Base-by-base conservation (phyloP, 2,329 filamentous ascomycete species). In the Alternaria arborescens region DNA sequence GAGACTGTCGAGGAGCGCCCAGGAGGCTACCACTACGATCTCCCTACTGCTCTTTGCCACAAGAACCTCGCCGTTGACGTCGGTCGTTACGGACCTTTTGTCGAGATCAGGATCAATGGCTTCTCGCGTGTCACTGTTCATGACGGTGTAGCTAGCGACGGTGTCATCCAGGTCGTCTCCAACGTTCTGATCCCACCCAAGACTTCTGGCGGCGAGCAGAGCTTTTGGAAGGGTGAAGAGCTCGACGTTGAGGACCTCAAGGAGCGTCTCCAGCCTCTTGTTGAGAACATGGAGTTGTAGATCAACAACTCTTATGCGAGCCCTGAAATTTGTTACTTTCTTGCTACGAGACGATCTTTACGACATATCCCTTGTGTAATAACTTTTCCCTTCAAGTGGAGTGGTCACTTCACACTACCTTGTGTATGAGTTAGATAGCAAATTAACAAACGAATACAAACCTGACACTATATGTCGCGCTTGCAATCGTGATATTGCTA, bases 151-250 rank as follows among this genome's bases (percentile, higher is more conserved):
- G 91, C 89, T 0, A 86, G 85, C 71, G 91, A 97, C 74, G 94
- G 94, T 32, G 93, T 94, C 14, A 86, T 97, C 38, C 94, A 97
- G 58, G 88, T 94, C 16, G 83, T 95, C 0, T 84, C 85, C 48
- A 84, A 84, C 58, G 87, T 97, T 0, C 80, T 96, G 58, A 87
- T 97, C 65, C 94, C 94, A 42, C 92, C 93, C 2, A 88, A 86
- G 78, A 71, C 65, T 26, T 84, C 72, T 3, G 78, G 77, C 22
- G 68, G 68, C 7, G 68, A 76, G 58, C 65, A 70, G 64, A 48
- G 73, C 0, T 73, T 71, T 52, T 83, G 80, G 79, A 61, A 73
- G 24, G 81, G 81, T n/a, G 82, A 80, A 34, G 83, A 86, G 70
- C 80, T 90, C 61, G 81, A 77, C 4, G 83, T 89, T 5, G 86